Conservation (phyloP, 139 green algal species). For the Microglena sp. region DNA sequence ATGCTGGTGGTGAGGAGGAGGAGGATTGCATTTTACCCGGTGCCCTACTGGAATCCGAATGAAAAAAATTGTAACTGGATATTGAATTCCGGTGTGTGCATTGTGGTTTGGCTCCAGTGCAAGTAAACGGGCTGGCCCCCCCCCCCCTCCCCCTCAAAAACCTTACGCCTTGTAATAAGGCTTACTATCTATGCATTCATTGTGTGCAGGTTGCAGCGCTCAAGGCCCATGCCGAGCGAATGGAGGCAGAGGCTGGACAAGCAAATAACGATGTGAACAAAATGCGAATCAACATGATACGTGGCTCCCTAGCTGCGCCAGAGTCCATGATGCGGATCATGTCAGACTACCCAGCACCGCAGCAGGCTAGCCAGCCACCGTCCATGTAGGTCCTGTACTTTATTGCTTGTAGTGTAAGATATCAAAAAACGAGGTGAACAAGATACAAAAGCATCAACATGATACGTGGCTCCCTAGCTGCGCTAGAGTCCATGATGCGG, state of each 20-base stretch:
- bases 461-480: constrained; percentile 13
- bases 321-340: constrained; percentile 20
- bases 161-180: too few relatives aligned
- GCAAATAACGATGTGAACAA: constrained; percentile 11
- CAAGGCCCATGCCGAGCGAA: constrained; percentile 20
- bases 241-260: constrained; percentile 23
- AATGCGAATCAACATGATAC: constrained; percentile 28
- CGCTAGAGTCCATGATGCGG: constrained; percentile 16
- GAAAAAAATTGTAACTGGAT: too few relatives aligned
- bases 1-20: too few relatives aligned
- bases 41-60: too few relatives aligned
- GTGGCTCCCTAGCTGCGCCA: constrained; percentile 12
- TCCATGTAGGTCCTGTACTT: too few relatives aligned
- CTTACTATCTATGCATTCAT: too few relatives aligned
- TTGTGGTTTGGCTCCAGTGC: too few relatives aligned
- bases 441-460: constrained; percentile 29
- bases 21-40: too few relatives aligned
- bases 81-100: too few relatives aligned
- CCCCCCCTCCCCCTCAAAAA: too few relatives aligned
- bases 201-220: constrained; percentile 21
- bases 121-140: too few relatives aligned
- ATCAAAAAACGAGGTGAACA: not conserved
- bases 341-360: constrained; percentile 17
- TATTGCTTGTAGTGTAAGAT: too few relatives aligned
- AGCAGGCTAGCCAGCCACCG: not conserved